These are phyloP conservation scores for Colletotrichum abscissum DNA, from an alignment of 2,329 filamentous ascomycete species.

Conservation along the genomic window DNA sequence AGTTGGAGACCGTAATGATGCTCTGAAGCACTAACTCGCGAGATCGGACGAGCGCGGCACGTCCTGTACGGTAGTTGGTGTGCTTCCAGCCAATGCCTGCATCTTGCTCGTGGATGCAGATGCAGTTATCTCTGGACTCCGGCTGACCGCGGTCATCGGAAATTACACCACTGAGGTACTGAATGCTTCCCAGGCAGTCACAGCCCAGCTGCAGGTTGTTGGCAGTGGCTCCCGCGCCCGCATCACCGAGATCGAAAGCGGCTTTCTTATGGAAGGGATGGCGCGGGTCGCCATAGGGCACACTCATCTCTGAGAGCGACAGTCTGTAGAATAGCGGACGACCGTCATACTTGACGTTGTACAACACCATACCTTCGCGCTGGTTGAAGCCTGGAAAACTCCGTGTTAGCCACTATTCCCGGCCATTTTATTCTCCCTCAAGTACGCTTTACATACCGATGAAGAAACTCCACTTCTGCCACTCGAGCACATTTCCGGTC, in stretches of 20 bases:
- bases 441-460: slow-evolving; percentile 45
- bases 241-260: slow-evolving; percentile 77
- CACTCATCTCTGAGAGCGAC: slow-evolving; percentile 67
- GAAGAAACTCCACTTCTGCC: slow-evolving; percentile 64
- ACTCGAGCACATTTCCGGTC: slow-evolving; percentile 30
- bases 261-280: slow-evolving; percentile 72
- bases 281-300: slow-evolving; percentile 75
- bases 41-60: slow-evolving; percentile 70
- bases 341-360: slow-evolving; percentile 69
- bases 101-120: slow-evolving; percentile 78
- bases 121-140: slow-evolving; percentile 65
- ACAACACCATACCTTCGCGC: slow-evolving; percentile 68
- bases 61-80: slow-evolving; percentile 73
- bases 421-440: neutral
- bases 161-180: slow-evolving; percentile 64
- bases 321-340: slow-evolving; percentile 68
- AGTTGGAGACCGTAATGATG: slow-evolving; percentile 77
- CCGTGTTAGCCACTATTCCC: neutral
- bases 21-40: slow-evolving; percentile 75
- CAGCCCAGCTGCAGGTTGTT: slow-evolving; percentile 76
- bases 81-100: slow-evolving; percentile 78
- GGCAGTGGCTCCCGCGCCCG: slow-evolving; percentile 70
- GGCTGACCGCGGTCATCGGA: slow-evolving; percentile 65
- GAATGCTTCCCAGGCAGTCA: slow-evolving; percentile 76
- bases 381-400: slow-evolving; percentile 61